phyloP scores from a whole-genome alignment of 148 eudicot species.

The Heliosperma pusillum region DNA sequence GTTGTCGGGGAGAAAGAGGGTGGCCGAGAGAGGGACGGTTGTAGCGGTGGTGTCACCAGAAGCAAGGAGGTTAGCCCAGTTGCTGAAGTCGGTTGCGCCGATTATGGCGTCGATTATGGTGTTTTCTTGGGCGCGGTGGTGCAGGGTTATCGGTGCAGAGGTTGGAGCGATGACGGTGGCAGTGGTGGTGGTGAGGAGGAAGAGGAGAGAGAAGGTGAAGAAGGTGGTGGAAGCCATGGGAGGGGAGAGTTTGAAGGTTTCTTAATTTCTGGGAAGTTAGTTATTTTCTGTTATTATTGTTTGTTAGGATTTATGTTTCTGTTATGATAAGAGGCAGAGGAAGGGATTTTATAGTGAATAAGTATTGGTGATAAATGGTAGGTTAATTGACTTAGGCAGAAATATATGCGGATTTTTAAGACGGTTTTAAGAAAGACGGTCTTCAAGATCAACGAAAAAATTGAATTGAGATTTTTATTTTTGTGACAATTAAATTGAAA shows the following conservation, averaged over 20 bases:
- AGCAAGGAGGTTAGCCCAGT: conserved; percentile 45
- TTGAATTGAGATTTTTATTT: too few relatives aligned
- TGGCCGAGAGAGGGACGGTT: conserved; percentile 34
- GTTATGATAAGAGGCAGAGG: background rate
- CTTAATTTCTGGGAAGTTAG: background rate
- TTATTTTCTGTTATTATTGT: background rate
- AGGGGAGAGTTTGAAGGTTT: background rate
- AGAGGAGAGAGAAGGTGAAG: background rate
- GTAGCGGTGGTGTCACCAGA: conserved; percentile 22
- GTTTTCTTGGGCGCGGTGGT: conserved; percentile 20
- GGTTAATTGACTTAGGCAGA: too few relatives aligned
- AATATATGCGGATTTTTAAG: too few relatives aligned
- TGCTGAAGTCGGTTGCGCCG: conserved; percentile 44
- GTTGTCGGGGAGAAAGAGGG: conserved; percentile 53
- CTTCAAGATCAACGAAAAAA: too few relatives aligned
- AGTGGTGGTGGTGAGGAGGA: conserved; percentile 10
- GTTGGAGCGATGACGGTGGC: background rate
- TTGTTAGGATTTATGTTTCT: background rate
- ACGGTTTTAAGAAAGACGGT: too few relatives aligned
- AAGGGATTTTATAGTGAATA: background rate
- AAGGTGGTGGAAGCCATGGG: conserved; percentile 4
- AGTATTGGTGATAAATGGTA: too few relatives aligned
- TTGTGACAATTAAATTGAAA: too few relatives aligned
- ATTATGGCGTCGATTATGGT: conserved; percentile 42
- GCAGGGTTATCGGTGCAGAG: background rate